Evolutionary conservation across 306 rosid species (phyloP).

Genomic region (Fragaria iinumae): DNA sequence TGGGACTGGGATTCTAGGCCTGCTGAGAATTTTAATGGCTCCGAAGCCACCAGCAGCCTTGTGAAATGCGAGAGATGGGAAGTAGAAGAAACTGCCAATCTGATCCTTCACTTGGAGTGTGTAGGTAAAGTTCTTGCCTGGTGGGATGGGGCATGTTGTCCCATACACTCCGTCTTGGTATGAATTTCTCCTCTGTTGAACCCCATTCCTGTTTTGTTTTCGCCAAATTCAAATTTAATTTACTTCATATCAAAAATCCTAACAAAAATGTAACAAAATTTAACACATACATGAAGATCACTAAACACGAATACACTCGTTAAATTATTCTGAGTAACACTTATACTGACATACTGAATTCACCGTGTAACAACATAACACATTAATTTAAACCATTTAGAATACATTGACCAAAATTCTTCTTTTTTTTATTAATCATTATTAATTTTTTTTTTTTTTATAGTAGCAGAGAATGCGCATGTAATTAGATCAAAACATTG

Average conservation of each 20-base stretch:
- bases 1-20: conserved; percentile 89
- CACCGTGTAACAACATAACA: too few species aligned
- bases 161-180: conserved; percentile 82
- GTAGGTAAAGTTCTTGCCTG: conserved; percentile 90
- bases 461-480: too few species aligned
- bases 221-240: neutral
- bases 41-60: conserved; percentile 97
- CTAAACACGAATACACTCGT: neutral
- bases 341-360: too few species aligned
- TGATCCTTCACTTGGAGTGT: conserved; percentile 86
- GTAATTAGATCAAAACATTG: too few species aligned
- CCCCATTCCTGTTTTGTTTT: conserved; percentile 59
- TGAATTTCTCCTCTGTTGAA: conserved; percentile 86
- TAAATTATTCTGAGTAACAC: neutral
- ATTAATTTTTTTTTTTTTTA: too few species aligned
- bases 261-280: neutral
- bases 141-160: conserved; percentile 88
- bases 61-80: conserved; percentile 81
- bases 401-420: too few species aligned
- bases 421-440: too few species aligned
- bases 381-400: too few species aligned
- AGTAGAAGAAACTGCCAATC: conserved; percentile 82
- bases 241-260: neutral
- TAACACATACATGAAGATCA: neutral
- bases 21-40: conserved; percentile 65